Conservation (phyloP, 202 grass and related monocot species). For the Eragrostis tef region DNA sequence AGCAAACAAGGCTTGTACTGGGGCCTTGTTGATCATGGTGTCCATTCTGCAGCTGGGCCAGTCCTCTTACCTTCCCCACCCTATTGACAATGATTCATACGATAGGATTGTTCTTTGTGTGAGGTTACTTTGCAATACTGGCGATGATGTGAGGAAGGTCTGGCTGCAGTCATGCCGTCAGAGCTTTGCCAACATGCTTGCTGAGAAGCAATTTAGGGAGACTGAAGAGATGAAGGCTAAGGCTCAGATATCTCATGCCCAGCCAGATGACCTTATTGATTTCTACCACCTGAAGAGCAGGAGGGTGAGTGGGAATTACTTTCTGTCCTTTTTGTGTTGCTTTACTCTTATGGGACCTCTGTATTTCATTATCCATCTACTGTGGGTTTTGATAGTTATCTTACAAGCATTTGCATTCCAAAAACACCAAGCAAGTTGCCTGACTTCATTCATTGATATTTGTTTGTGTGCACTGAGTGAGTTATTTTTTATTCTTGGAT, state of each 20-base stretch:
- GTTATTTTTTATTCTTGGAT: neutral
- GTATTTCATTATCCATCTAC: neutral
- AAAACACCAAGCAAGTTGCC: neutral
- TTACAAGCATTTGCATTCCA: constrained; percentile 1
- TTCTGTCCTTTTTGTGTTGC: neutral
- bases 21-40: constrained; percentile 65
- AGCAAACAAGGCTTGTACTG: constrained; percentile 63
- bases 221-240: constrained; percentile 71
- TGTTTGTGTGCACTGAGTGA: neutral
- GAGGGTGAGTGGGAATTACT: constrained; percentile 50
- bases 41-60: constrained; percentile 71
- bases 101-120: constrained; percentile 78
- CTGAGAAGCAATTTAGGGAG: constrained; percentile 78
- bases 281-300: constrained; percentile 88
- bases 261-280: constrained; percentile 89
- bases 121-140: constrained; percentile 73
- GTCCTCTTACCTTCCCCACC: constrained; percentile 67
- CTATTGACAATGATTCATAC: constrained; percentile 67
- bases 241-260: constrained; percentile 63
- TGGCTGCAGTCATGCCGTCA: constrained; percentile 72
- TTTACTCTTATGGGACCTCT: neutral
- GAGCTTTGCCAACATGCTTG: constrained; percentile 80
- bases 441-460: neutral
- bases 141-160: constrained; percentile 66
- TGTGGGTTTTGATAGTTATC: neutral